A percentile compares a stretch with the other conserved stretches of the same genome.
Evolutionary conservation across 805 yeast species (phyloP).

Genomic region (Teunomyces panamensis): DNA sequence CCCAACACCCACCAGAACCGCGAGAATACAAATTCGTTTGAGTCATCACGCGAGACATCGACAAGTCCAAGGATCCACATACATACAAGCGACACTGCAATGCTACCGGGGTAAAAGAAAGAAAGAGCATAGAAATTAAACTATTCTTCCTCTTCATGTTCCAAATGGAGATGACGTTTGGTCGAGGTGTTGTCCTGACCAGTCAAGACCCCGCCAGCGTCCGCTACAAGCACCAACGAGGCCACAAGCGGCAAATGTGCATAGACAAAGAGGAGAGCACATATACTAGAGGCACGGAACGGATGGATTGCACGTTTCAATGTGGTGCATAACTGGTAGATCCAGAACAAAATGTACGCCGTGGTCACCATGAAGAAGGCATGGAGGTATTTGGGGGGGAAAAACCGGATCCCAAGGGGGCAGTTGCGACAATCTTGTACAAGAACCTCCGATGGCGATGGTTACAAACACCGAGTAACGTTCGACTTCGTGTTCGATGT

Average conservation of each 20-base stretch:
- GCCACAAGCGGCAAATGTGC: slow-evolving; percentile 53
- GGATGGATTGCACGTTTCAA: slow-evolving; percentile 50
- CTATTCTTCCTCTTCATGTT: slow-evolving; percentile 23
- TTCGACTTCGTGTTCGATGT: slow-evolving; percentile 67
- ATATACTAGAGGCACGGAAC: slow-evolving; percentile 42
- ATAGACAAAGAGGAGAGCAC: slow-evolving; percentile 47
- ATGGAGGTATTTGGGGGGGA: slow-evolving; percentile 39
- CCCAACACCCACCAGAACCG: slow-evolving; percentile 37
- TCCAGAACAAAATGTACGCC: slow-evolving; percentile 49
- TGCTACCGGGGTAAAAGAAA: slow-evolving; percentile 53
- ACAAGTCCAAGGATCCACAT: slow-evolving; percentile 40
- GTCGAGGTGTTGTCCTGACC: slow-evolving; percentile 19
- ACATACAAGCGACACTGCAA: slow-evolving; percentile 42
- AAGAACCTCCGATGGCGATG: slow-evolving; percentile 64
- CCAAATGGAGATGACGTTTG: slow-evolving; percentile 4
- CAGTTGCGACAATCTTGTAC: slow-evolving; percentile 48
- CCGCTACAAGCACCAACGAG: slow-evolving; percentile 53
- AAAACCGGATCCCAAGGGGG: slow-evolving; percentile 49
- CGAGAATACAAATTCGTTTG: slow-evolving; percentile 25
- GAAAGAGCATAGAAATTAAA: slow-evolving; percentile 38
- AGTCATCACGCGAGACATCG: slow-evolving; percentile 45
- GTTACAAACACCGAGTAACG: slow-evolving; percentile 55
- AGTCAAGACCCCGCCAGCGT: slow-evolving; percentile 52
- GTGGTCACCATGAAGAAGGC: slow-evolving; percentile 47
- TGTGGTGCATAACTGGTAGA: slow-evolving; percentile 57